These are phyloP conservation scores for Paramyrothecium sp. DNA, from an alignment of 2,329 filamentous ascomycete genomes.

Conservation along the genomic window DNA sequence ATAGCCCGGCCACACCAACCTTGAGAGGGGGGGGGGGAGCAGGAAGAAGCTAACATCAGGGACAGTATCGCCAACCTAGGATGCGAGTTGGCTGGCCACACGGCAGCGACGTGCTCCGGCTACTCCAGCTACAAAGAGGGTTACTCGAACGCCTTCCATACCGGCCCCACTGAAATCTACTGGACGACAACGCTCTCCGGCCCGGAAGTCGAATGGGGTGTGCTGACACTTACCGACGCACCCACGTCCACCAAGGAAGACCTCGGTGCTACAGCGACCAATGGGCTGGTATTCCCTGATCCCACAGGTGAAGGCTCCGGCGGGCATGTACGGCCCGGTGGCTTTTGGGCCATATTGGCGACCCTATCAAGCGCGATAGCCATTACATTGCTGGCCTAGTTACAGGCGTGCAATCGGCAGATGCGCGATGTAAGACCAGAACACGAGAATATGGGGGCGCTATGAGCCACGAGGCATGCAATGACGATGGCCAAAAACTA, in stretches of 20 bases:
- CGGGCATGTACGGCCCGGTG: not conserved
- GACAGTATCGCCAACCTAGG: conserved; percentile 41
- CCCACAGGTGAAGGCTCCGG: not conserved
- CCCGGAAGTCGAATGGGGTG: conserved; percentile 41
- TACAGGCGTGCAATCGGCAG: not conserved
- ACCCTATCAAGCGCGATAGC: not conserved
- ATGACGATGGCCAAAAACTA: too few species aligned
- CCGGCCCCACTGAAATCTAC: conserved; percentile 40
- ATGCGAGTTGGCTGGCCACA: conserved; percentile 40
- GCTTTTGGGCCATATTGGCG: not conserved
- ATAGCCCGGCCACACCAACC: not conserved
- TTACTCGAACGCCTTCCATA: conserved; percentile 34
- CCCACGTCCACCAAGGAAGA: conserved; percentile 28
- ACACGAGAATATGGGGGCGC: too few species aligned
- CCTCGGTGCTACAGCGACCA: conserved; percentile 19
- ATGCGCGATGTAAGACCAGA: too few species aligned
- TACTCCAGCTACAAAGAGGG: conserved; percentile 42
- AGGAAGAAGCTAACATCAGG: not conserved
- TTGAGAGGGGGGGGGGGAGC: too few species aligned
- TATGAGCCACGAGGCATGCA: too few species aligned
- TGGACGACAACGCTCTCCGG: conserved; percentile 45
- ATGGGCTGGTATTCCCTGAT: not conserved
- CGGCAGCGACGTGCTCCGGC: conserved; percentile 45
- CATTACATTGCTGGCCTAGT: not conserved
- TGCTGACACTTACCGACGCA: conserved; percentile 38